phyloP scores from a whole-genome alignment of 768 basidiomycete species.

The Artomyces pyxidatus region DNA sequence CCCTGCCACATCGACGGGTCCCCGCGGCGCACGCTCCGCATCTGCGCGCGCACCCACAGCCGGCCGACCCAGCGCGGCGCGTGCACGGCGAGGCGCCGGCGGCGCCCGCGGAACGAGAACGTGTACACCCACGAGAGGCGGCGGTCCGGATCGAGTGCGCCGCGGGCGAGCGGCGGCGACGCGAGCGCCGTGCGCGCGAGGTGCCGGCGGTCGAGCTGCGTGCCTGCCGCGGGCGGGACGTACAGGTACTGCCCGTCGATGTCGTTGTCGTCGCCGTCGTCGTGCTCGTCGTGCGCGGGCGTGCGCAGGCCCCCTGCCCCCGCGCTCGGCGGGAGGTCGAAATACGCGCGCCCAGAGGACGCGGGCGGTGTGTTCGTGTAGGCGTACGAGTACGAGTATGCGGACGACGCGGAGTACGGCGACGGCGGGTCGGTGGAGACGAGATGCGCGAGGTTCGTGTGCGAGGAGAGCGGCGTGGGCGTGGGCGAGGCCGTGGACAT shows the following conservation, averaged over 20 bases:
- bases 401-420: conserved; percentile 6
- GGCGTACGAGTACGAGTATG: conserved; percentile 16
- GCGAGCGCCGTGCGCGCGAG: background rate
- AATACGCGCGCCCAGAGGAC: background rate
- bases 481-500: conserved; percentile 12
- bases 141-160: background rate
- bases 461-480: conserved; percentile 7
- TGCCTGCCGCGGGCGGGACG: conserved; percentile 4
- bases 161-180: background rate
- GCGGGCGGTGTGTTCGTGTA: conserved; percentile 12
- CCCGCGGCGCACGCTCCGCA: background rate
- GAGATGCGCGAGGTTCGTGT: background rate
- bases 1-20: conserved; percentile 3
- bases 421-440: background rate
- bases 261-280: conserved; percentile 16
- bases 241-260: conserved; percentile 14
- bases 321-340: background rate
- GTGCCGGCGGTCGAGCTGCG: conserved; percentile 9
- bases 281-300: background rate
- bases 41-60: background rate
- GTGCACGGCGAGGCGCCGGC: conserved; percentile 44
- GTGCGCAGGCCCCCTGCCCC: background rate
- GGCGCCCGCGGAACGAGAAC: conserved; percentile 46
- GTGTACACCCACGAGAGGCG: conserved; percentile 37
- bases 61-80: conserved; percentile 25